A percentile compares a stretch with the other conserved stretches of the same genome.
Conservation (phyloP, 139 green algal genomes). For the Dunaliella primolecta region DNA sequence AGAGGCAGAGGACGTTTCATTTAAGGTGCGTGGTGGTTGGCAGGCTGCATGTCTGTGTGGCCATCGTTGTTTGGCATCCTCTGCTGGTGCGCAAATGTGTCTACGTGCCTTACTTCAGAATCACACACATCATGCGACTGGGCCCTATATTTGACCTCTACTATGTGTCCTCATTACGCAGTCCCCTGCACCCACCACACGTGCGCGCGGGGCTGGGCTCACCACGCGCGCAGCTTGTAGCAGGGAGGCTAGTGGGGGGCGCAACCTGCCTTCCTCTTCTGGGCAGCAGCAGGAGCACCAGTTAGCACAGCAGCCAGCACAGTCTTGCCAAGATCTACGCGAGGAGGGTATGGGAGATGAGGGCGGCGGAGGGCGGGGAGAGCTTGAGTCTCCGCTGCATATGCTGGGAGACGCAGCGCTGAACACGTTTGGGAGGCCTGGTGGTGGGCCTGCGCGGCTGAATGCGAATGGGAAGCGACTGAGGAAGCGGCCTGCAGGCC, state of each 20-base stretch:
- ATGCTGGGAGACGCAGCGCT: slow-evolving; percentile 31
- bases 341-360: slow-evolving; percentile 1
- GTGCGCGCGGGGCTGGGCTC: background rate
- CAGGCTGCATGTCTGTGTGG: background rate
- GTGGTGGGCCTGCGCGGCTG: background rate
- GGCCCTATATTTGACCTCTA: too few species aligned
- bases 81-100: too few species aligned
- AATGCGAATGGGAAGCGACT: background rate
- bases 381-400: slow-evolving; percentile 32
- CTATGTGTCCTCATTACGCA: background rate
- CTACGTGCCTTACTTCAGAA: too few species aligned
- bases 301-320: slow-evolving; percentile 3
- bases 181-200: background rate
- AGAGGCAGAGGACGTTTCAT: background rate
- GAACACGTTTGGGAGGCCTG: background rate
- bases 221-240: background rate
- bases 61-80: too few species aligned
- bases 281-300: background rate
- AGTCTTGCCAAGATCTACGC: too few species aligned
- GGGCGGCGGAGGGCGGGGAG: background rate
- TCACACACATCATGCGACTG: too few species aligned
- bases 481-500: background rate
- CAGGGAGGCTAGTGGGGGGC: background rate
- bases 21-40: background rate
- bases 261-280: background rate